phyloP scores from a whole-genome alignment of 495 filamentous ascomycete genomes.

The Talaromyces wortmannii region DNA sequence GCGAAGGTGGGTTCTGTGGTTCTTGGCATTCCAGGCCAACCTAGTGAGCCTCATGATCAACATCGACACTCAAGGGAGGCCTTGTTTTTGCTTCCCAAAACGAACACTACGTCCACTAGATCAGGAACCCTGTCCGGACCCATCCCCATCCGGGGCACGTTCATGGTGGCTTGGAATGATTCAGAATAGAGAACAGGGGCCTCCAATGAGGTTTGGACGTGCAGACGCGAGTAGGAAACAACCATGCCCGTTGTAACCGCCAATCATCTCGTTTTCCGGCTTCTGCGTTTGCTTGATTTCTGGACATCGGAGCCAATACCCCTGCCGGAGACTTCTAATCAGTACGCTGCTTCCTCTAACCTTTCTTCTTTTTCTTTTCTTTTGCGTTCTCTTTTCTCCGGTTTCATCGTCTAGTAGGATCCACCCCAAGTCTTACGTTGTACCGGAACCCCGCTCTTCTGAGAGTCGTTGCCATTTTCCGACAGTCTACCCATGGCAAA shows the following conservation, averaged over 20 bases:
- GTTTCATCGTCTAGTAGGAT: background rate
- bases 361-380: background rate
- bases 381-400: background rate
- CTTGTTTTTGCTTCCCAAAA: too few relatives aligned
- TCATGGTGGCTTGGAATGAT: background rate
- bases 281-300: conserved; percentile 5
- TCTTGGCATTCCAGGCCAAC: too few relatives aligned
- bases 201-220: background rate
- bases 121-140: too few relatives aligned
- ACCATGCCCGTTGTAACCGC: background rate
- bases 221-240: background rate
- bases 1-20: too few relatives aligned
- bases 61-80: too few relatives aligned
- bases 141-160: too few relatives aligned
- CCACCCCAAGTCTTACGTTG: background rate
- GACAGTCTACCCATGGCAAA: background rate
- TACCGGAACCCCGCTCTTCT: background rate
- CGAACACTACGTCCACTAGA: too few relatives aligned
- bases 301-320: background rate
- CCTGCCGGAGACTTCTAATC: background rate
- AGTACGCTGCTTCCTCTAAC: background rate
- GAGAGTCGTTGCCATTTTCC: background rate
- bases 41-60: too few relatives aligned
- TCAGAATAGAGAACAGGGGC: background rate
- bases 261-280: conserved; percentile 1